Percentiles rank a stretch among this genome's conserved stretches.
These are phyloP conservation scores for Apiotrichum gamsii DNA, from an alignment of 1,284 basidiomycete genomes.

Conservation along the genomic window DNA sequence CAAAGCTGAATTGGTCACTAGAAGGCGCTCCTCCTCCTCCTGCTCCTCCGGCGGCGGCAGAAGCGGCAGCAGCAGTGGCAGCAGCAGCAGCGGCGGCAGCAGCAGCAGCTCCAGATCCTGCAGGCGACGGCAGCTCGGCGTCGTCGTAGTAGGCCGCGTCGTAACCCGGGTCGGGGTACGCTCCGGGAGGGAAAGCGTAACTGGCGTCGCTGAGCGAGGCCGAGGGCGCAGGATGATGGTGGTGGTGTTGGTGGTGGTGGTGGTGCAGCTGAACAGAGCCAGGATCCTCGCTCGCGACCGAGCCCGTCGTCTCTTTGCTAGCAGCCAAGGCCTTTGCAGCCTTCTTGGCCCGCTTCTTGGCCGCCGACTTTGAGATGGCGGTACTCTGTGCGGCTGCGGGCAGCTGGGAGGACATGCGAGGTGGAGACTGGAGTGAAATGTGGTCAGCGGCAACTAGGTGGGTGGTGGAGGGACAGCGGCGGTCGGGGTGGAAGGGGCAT, in stretches of 20 bases:
- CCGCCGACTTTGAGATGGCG: conserved; percentile 43
- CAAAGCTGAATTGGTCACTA: conserved; percentile 17
- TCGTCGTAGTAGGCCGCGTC: conserved; percentile 31
- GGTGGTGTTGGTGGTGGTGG: too few relatives aligned
- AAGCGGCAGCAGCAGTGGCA: too few relatives aligned
- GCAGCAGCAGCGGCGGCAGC: conserved; percentile 1
- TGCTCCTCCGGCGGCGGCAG: too few relatives aligned
- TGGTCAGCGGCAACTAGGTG: conserved; percentile 1
- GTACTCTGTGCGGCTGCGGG: conserved; percentile 23
- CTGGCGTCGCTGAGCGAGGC: neutral
- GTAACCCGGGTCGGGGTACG: conserved; percentile 23
- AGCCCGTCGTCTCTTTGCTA: conserved; percentile 1
- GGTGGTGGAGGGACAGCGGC: neutral
- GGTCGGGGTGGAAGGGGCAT: neutral
- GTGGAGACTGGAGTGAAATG: conserved; percentile 12
- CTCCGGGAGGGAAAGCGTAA: conserved; percentile 7
- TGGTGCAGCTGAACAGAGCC: conserved; percentile 7
- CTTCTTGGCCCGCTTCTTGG: conserved; percentile 46
- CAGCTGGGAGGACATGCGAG: conserved; percentile 35
- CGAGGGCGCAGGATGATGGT: neutral
- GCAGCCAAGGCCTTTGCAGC: conserved; percentile 28
- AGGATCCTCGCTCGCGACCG: conserved; percentile 2
- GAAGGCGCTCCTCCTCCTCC: neutral
- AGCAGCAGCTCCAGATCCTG: neutral
- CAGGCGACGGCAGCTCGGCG: conserved; percentile 11